phyloP scores from a whole-genome alignment of 768 basidiomycete genomes.

The Tylopilus sp. region DNA sequence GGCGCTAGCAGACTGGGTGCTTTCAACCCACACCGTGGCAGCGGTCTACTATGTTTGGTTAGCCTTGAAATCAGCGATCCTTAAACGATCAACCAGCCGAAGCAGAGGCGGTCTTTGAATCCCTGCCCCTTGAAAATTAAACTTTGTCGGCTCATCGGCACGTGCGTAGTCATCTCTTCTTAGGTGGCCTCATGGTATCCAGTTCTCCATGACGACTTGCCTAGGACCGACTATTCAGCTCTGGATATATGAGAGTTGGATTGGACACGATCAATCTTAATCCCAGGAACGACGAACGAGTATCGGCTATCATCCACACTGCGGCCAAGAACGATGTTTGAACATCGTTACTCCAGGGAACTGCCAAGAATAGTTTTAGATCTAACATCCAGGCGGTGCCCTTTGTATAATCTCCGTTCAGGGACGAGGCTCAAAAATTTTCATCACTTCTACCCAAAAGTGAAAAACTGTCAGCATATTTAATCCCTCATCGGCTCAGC shows the following conservation, averaged over 20 bases:
- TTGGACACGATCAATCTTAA: not conserved
- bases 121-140: too few relatives aligned
- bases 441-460: not conserved
- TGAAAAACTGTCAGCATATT: slow-evolving; percentile 1
- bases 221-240: too few relatives aligned
- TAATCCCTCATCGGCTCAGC: not conserved
- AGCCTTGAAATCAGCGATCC: too few relatives aligned
- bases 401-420: not conserved
- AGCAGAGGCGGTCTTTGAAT: too few relatives aligned
- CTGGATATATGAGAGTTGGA: not conserved
- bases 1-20: too few relatives aligned
- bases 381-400: slow-evolving; percentile 1
- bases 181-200: too few relatives aligned
- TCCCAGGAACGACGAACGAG: not conserved
- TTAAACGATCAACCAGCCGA: too few relatives aligned
- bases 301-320: not conserved
- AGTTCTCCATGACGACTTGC: not conserved
- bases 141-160: too few relatives aligned
- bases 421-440: not conserved
- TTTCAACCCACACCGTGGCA: too few relatives aligned
- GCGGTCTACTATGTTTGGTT: too few relatives aligned
- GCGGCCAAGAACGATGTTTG: not conserved
- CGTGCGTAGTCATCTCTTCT: too few relatives aligned
- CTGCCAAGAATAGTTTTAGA: not conserved
- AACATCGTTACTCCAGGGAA: not conserved